Conservation (phyloP, 768 basidiomycete species). For the Tulasnella sp. region DNA sequence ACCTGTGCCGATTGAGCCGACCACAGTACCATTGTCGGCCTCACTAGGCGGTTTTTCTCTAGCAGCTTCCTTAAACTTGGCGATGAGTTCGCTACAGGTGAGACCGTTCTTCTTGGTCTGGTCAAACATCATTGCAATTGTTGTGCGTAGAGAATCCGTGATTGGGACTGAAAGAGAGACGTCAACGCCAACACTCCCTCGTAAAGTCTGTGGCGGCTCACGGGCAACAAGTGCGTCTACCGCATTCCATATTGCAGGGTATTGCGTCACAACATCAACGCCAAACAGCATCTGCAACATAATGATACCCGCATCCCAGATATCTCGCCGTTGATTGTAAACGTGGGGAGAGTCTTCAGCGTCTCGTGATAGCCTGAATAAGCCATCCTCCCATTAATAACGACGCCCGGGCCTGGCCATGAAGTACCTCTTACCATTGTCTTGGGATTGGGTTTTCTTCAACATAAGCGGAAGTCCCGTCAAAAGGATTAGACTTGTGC, state of each 20-base stretch:
- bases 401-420: conserved; percentile 2
- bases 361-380: conserved; percentile 66
- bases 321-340: conserved; percentile 75
- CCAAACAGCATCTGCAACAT: conserved; percentile 86
- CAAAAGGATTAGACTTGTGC: conserved; percentile 78
- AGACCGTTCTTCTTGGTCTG: conserved; percentile 10
- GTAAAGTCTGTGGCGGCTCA: not conserved
- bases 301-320: conserved; percentile 76
- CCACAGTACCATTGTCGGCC: conserved; percentile 10
- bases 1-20: conserved; percentile 9
- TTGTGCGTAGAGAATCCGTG: conserved; percentile 11
- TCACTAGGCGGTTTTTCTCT: conserved; percentile 1
- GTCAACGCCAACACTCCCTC: not conserved
- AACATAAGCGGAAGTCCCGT: conserved; percentile 38
- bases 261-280: conserved; percentile 54
- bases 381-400: not conserved
- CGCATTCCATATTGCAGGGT: conserved; percentile 36
- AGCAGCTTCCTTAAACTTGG: conserved; percentile 20
- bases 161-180: conserved; percentile 26
- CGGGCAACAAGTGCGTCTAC: conserved; percentile 33
- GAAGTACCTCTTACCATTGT: conserved; percentile 48
- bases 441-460: conserved; percentile 41
- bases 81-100: conserved; percentile 26
- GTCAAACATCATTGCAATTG: conserved; percentile 33
- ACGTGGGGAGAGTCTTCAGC: conserved; percentile 71